Conservation (phyloP, 306 rosid species). For the Malus domestica region ASM211411v1 NC_041804.1:9381001-9381500, state of each 20-base stretch:
- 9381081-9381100: slow-evolving; percentile 3
- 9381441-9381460: slow-evolving; percentile 23
- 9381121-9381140: slow-evolving; percentile 21
- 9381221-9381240: slow-evolving; percentile 64
- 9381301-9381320: slow-evolving; percentile 1
- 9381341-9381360: not conserved
- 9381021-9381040: slow-evolving; percentile 64
- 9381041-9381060: slow-evolving; percentile 30
- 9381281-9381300: not conserved
- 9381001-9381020: not conserved
- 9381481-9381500: slow-evolving; percentile 64
- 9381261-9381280: not conserved
- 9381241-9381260: not conserved
- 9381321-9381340: not conserved
- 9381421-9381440: slow-evolving; percentile 26
- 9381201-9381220: slow-evolving; percentile 40
- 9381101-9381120: slow-evolving; percentile 81
- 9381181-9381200: not conserved
- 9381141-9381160: not conserved
- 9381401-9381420: slow-evolving; percentile 24
- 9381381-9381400: not conserved
- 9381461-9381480: slow-evolving; percentile 30
- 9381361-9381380: not conserved
- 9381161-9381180: not conserved
- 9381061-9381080: slow-evolving; percentile 13